These are phyloP conservation scores for Penicillium sp. DNA, from an alignment of 2,329 filamentous ascomycete species.

Conservation along the genomic window DNA sequence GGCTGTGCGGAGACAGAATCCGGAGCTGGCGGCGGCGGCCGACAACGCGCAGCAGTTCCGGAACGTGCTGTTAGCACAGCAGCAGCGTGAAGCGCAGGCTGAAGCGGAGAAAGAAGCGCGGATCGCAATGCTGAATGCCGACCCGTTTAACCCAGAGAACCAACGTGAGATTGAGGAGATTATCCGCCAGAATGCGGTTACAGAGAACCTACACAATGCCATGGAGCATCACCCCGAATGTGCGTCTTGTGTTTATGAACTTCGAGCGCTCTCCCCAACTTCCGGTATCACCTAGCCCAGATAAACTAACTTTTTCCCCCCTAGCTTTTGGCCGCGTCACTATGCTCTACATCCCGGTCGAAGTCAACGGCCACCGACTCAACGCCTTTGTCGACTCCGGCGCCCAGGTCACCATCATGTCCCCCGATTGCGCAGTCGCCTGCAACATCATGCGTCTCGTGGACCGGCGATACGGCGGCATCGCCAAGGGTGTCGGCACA, in stretches of 20 bases:
- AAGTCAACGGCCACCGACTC: constrained; percentile 88
- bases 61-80: constrained; percentile 67
- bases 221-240: constrained; percentile 98
- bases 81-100: constrained; percentile 69
- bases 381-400: constrained; percentile 98
- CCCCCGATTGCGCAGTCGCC: constrained; percentile 81
- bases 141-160: constrained; percentile 91
- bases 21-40: constrained; percentile 73
- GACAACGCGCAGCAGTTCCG: constrained; percentile 77
- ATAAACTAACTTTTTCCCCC: too few relatives aligned
- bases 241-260: constrained; percentile 45
- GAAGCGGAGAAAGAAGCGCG: constrained; percentile 78
- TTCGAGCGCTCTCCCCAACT: too few relatives aligned
- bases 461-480: constrained; percentile 86
- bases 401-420: constrained; percentile 99
- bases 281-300: too few relatives aligned
- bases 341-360: constrained; percentile 94
- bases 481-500: constrained; percentile 91
- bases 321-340: constrained; percentile 86
- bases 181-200: constrained; percentile 90
- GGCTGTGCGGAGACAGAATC: constrained; percentile 70
- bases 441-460: constrained; percentile 97
- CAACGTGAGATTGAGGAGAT: constrained; percentile 95
- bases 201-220: constrained; percentile 93
- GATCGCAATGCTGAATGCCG: constrained; percentile 83